Base-by-base conservation (phyloP, 768 basidiomycete species). In the Dioszegia crocea region DNA sequence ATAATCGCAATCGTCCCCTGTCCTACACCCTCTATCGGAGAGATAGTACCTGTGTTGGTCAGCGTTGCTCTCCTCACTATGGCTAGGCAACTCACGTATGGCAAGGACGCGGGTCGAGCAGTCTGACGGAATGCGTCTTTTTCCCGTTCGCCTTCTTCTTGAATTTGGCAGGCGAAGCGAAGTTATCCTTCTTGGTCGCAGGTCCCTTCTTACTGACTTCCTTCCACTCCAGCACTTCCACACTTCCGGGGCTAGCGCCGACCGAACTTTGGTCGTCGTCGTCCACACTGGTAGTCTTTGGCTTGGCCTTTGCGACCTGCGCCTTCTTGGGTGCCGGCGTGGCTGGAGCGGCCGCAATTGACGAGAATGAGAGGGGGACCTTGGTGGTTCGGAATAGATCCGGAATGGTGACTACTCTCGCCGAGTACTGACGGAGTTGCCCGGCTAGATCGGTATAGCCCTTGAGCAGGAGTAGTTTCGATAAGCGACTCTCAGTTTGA, bases 41-140 rank as follows among this genome's bases (percentile, higher is more conserved):
- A 55, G 39, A 21, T 38, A 56, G 17, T 49, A 54, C 31, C 48
- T 50, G 39, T 1, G 23, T 10, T 19, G 30, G 3, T 44, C 27
- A 47, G 30, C 62, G 66, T 56, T 45, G 64, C 65, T 62, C 12
- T 62, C 49, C 51, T 70, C 61, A 27, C 61, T 51, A 31, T 29
- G 41, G 16, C 4, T 68, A 21, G 31, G 27, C 11, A 17, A 41
- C 72, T 66, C 63, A 74, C 72, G 70, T 66, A 59, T 74, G 73
- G 61, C 73, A 74, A 49, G 73, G 73, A 46, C 73, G 53, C 36
- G 73, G 73, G 26, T 61, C 59, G 26, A 71, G 53, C 17, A 54
- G 55, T 30, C 73, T 59, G 29, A 74, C 66, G 12, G 59, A 47
- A 27, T 62, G 43, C 17, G 57, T 59, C 19, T 64, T 46, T 24